Base-by-base conservation (phyloP, 2,329 filamentous ascomycete species). In the Nothophaeocryptopus gaeumannii region DNA sequence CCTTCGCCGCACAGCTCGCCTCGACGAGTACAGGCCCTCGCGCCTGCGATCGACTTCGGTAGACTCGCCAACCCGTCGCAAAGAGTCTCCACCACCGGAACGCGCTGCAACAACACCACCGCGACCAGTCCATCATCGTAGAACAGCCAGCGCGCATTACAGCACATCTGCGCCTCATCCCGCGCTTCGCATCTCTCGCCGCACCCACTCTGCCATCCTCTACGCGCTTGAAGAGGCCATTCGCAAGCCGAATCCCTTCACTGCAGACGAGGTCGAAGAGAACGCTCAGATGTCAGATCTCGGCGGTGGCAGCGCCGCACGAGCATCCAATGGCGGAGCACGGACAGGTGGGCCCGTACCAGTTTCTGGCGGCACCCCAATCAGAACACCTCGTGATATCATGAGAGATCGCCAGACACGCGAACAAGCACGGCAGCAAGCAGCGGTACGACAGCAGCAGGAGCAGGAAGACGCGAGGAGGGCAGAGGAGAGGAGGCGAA, bases 281-380 rank as follows among this genome's bases (percentile, higher is more conserved):
- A 86, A 88, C 79, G 88, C 91, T 61, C 82, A 83, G 64, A 97
- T 99, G 91, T 87, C 91, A 61, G 91, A 96, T 69, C 78, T 96
- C 62, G 78, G 82, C 65, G 80, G 82, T 66, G 55, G 55, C 42
- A 57, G 48, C 45, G 50, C 55, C 37, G 53, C 46, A 53, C 77
- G 79, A 49, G 72, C 72, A 61, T 71, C 74, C 61, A 82, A 83
- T 76, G 82, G 80, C 58, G 75, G 76, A 55, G 70, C 78, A 42
- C 75, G 78, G 58, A 72, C 75, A 38, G 70, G 74, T 13, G 79
- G 76, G 14, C 75, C 78, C 11, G 75, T 78, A 13, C 76, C 78
- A n/a, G 76, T 80, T 15, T 50, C 72, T 73, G 55, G 70, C 69
- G 52, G 70, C 72, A 50, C 70, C 71, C 55, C 75, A 70, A 87